Evolutionary conservation across 1,284 basidiomycete species (phyloP), one percentile per base, ranked within the genome.

Genomic region (Xerocomus nothofagi): DNA sequence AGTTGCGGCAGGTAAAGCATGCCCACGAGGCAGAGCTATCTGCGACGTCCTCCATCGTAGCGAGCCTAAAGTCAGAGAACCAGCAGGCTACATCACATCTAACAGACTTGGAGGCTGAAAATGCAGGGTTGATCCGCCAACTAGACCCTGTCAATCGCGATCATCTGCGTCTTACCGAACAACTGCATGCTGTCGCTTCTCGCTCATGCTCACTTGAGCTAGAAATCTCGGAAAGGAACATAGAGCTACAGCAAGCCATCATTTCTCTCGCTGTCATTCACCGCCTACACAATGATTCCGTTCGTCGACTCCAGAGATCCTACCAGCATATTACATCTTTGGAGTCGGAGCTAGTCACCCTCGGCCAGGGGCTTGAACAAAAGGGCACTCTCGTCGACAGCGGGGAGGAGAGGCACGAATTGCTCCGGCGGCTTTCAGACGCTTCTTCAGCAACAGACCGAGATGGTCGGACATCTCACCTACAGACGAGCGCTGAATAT

Each of bases 241-340:
- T 49, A 23, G 62, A 67, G 36, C 46, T 57, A 17, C 60, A 56
- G 18, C 61, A 70, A 21, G 57, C 59, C 3, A 55, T 66, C 11
- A 43, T 72, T 30, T 66, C 71, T 24, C 64, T 77, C 10, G 66
- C 71, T 4, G 44, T 61, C 26, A 44, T 69, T 6, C 65, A 67
- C 17, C 53, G 38, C 17, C 43, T 39, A 41, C 55, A 66, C 52
- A 56, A 51, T 44, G 42, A 54, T 40, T 54, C 40, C 31, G 12
- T 30, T 37, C 53, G 31, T 34, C 60, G 30, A n/a, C 54, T 60
- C 26, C 53, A 49, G 15, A 31, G 6, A 31, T 55, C 48, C 29
- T 43, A 39, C 20, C 38, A 42, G 23, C 39, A 38, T 14, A 36
- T 29, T 9, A 18, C 44, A 24, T 53, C 43, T 17, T 39, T 68